Evolutionary conservation across 306 rosid species (phyloP).

Genomic region (Ormosia semicastrata): DNA sequence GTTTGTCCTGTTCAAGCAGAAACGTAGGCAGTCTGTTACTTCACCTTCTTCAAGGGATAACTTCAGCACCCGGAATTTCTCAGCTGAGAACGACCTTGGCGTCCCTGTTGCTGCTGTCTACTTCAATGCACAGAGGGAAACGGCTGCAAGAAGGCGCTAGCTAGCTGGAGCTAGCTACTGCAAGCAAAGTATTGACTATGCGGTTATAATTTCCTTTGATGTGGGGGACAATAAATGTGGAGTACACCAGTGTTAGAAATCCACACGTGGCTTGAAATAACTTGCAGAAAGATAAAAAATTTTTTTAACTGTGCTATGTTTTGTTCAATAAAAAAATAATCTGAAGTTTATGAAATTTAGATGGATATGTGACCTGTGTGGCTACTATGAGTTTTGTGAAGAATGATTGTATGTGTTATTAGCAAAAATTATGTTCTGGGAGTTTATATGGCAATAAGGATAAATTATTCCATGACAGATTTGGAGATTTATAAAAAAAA

Average conservation of each 20-base stretch:
- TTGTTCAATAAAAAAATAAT: no score
- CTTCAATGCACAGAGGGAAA: constrained; percentile 80
- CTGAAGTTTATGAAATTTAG: no score
- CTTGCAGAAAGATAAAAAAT: background rate
- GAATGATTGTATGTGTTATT: no score
- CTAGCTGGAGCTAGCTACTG: background rate
- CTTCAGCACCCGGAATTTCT: constrained; percentile 65
- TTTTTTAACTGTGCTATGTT: background rate
- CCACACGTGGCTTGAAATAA: background rate
- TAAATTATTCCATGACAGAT: no score
- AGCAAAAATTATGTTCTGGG: no score
- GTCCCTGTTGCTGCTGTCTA: constrained; percentile 89
- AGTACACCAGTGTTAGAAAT: background rate
- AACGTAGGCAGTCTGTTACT: constrained; percentile 47
- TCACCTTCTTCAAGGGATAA: constrained; percentile 62
- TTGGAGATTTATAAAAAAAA: no score
- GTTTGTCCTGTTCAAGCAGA: constrained; percentile 78
- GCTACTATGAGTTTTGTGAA: no score
- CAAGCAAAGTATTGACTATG: background rate
- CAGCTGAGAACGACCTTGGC: constrained; percentile 60
- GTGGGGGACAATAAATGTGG: background rate
- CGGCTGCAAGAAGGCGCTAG: constrained; percentile 67
- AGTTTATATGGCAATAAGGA: no score
- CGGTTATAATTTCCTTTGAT: background rate
- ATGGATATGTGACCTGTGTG: no score